Base-by-base conservation (phyloP, 371 early-diverging fungal species). In the Syncephalastrum monosporum region DNA sequence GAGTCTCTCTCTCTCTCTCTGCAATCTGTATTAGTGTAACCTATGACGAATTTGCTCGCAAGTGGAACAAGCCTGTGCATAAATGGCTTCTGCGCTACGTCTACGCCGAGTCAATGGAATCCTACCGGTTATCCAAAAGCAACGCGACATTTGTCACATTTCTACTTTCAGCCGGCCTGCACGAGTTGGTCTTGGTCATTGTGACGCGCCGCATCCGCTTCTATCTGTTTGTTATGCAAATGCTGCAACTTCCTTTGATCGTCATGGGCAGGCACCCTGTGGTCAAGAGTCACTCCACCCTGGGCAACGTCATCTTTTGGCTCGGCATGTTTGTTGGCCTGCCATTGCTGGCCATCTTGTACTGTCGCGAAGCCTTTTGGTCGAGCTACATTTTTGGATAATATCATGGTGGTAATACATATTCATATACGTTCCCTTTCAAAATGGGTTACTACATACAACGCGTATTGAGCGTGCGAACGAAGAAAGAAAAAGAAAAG, bases 61-160 rank as follows among this genome's bases (percentile, higher is more conserved):
- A 95, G 65, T 99, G 99, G 99, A 99, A 99, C 77, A 92, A 89
- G 59, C 97, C 95, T 3, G 99, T 98, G 24, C 96, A 99, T 68
- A 85, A 91, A 44, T 98, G 97, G 77, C 75, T 98, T 38, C 84
- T 95, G 33, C 86, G 95, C 50, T 97, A 98, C 71, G 89, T 97
- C 5, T 97, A 97, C 75, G 81, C 84, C 13, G 88, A 90, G 50
- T 83, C 91, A 47, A 84, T 95, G 53, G 78, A 87, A 43, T 83
- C 87, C 3, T 86, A 87, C 68, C 84, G 89, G 47, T 64, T 93
- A 10, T 86, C 91, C 47, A 87, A 87, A 57, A 59, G 71, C n/a
- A 83, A 82, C 51, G 92, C 94, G 4, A 88, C 89, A 2, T 74
- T 90, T 58, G 67, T 93, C 23, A 94, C 95, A 1, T 98, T 97